Percentiles rank a stretch among this genome's conserved stretches.
These are phyloP conservation scores for Capronia americana DNA, from an alignment of 2,329 filamentous ascomycete genomes.

Conservation along the genomic window DNA sequence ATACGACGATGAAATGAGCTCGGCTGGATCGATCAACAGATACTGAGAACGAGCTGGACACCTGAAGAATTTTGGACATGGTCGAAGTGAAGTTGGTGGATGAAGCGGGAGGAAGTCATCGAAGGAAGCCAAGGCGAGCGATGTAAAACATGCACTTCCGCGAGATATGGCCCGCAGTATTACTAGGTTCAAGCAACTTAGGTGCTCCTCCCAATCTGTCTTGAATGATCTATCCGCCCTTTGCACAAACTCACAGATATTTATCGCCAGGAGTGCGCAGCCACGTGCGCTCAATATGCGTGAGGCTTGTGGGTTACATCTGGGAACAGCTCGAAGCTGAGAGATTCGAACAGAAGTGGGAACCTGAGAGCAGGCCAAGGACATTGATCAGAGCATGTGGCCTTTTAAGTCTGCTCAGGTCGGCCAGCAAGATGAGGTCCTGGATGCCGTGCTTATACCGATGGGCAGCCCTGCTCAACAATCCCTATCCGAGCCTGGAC, in stretches of 20 bases:
- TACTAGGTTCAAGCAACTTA: too few relatives aligned
- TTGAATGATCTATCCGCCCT: not conserved
- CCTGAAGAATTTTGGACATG: not conserved
- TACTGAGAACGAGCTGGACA: not conserved
- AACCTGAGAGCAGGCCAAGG: not conserved
- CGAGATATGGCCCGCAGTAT: not conserved
- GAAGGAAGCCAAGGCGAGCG: not conserved
- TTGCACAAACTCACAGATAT: not conserved
- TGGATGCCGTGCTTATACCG: not conserved
- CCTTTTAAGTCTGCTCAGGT: conserved; percentile 28
- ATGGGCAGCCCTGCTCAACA: not conserved
- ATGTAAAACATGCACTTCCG: not conserved
- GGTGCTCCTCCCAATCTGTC: not conserved
- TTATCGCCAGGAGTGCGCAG: not conserved
- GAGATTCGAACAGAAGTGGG: not conserved
- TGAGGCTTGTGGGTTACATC: not conserved
- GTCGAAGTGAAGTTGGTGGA: not conserved
- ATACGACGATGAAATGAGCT: not conserved
- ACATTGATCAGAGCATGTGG: conserved; percentile 29
- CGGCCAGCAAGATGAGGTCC: conserved; percentile 7
- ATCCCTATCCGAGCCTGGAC: not conserved
- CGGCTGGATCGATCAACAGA: not conserved
- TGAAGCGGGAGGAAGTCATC: not conserved
- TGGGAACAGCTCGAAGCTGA: not conserved
- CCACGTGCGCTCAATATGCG: not conserved